A percentile compares a stretch with the other conserved stretches of the same genome.
Conservation (phyloP, 176 grass and related monocot genomes). For the Ensete glaucum region DNA sequence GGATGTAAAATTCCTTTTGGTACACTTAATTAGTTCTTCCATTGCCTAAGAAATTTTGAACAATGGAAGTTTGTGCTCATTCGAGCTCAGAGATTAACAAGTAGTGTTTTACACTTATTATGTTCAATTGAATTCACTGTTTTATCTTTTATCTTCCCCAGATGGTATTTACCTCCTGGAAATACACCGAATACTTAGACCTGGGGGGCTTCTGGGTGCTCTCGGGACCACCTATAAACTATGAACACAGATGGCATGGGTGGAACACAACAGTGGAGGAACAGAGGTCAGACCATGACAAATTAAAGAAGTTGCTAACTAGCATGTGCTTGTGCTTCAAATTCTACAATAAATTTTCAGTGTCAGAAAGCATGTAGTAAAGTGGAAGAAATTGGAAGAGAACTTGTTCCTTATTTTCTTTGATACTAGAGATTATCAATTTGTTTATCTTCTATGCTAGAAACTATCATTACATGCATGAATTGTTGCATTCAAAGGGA, state of each 20-base stretch:
- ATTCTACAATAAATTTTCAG: slow-evolving; percentile 37
- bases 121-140: background rate
- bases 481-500: too few species aligned
- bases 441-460: too few species aligned
- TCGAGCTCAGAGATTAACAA: background rate
- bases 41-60: background rate
- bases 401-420: background rate
- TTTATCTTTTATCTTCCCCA: slow-evolving; percentile 9
- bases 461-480: too few species aligned
- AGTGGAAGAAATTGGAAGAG: background rate
- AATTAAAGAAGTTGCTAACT: slow-evolving; percentile 53
- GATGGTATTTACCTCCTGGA: slow-evolving; percentile 81
- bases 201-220: slow-evolving; percentile 88
- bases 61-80: too few species aligned
- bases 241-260: slow-evolving; percentile 85
- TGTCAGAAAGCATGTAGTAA: background rate
- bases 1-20: background rate
- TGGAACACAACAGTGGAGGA: slow-evolving; percentile 85
- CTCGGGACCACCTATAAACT: slow-evolving; percentile 91
- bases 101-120: background rate
- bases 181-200: slow-evolving; percentile 72
- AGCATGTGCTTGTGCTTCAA: slow-evolving; percentile 97
- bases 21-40: background rate
- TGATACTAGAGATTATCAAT: too few species aligned
- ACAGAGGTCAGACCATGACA: slow-evolving; percentile 66